Percentiles rank a stretch among this genome's conserved stretches.
These are phyloP conservation scores for Colletotrichum godetiae DNA, from an alignment of 2,329 filamentous ascomycete genomes.

Conservation along the genomic window DNA sequence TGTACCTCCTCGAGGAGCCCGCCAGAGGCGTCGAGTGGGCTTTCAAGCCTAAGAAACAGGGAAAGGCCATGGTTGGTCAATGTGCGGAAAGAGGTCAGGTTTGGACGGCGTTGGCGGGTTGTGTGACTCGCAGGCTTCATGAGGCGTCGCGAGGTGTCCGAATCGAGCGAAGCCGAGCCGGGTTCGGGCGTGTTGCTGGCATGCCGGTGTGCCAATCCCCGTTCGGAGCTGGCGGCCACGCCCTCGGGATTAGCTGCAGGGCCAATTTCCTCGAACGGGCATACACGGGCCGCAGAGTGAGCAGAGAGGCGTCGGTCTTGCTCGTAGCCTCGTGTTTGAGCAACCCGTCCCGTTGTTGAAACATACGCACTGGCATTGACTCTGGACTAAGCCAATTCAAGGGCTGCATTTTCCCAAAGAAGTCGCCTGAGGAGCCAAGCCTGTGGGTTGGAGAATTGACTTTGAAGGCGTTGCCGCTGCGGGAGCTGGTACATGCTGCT, in stretches of 20 bases:
- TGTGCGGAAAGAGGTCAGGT: conserved; percentile 14
- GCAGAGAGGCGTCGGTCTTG: conserved; percentile 13
- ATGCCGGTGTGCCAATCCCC: conserved; percentile 26
- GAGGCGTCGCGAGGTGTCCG: conserved; percentile 12
- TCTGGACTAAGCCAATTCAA: neutral
- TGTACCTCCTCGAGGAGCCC: neutral
- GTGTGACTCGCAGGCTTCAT: conserved; percentile 1
- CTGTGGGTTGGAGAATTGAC: conserved; percentile 6
- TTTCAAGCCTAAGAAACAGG: neutral
- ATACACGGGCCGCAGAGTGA: conserved; percentile 29
- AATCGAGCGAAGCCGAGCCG: conserved; percentile 23
- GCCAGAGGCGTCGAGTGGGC: conserved; percentile 13
- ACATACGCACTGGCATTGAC: conserved; percentile 20
- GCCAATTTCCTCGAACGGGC: conserved; percentile 30
- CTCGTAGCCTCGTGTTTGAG: conserved; percentile 8
- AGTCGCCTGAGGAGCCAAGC: conserved; percentile 3
- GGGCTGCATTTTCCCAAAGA: neutral
- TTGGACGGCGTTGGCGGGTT: neutral
- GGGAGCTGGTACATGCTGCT: neutral
- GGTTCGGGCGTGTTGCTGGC: conserved; percentile 19
- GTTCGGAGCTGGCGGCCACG: conserved; percentile 23
- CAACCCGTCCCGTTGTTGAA: conserved; percentile 30
- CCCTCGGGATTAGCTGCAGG: conserved; percentile 29
- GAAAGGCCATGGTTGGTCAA: conserved; percentile 4
- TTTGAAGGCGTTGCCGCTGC: neutral